Percentiles rank a stretch among this genome's conserved stretches.
phyloP scores from a whole-genome alignment of 345 rosid species.

The Cardamine resedifolia region DNA sequence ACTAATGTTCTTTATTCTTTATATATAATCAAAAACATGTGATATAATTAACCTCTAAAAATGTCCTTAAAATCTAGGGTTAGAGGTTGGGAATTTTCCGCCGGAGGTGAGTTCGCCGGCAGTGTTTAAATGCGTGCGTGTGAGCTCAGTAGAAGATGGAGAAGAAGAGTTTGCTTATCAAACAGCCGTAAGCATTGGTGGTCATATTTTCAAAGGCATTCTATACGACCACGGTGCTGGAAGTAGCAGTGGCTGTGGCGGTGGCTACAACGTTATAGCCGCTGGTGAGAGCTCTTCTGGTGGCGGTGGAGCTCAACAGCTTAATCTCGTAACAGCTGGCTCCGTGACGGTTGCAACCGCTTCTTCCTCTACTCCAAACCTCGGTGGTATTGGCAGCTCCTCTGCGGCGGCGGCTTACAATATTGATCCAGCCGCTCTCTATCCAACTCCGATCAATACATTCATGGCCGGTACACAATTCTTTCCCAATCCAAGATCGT shows the following conservation, averaged over 20 bases:
- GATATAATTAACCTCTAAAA: not conserved
- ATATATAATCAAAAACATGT: conserved; percentile 1
- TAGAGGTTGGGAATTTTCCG: conserved; percentile 58
- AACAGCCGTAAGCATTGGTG: conserved; percentile 56
- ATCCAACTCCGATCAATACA: conserved; percentile 49
- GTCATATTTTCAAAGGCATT: conserved; percentile 66
- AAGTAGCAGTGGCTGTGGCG: conserved; percentile 12
- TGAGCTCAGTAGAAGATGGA: conserved; percentile 49
- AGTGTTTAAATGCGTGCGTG: conserved; percentile 55
- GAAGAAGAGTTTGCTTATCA: conserved; percentile 53
- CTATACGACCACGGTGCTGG: conserved; percentile 62
- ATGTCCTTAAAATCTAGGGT: conserved; percentile 43
- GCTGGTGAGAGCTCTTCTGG: conserved; percentile 37
- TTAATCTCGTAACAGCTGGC: conserved; percentile 35
- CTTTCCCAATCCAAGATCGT: conserved; percentile 63
- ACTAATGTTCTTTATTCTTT: not conserved
- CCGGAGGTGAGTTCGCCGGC: conserved; percentile 56
- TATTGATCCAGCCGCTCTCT: conserved; percentile 35
- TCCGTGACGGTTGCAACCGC: conserved; percentile 38
- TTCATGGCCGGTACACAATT: conserved; percentile 74
- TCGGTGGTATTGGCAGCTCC: conserved; percentile 35
- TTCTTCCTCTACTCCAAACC: conserved; percentile 39
- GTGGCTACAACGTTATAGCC: conserved; percentile 17
- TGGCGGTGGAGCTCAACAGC: conserved; percentile 33
- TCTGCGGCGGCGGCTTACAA: conserved; percentile 16